phyloP scores from a whole-genome alignment of 176 grass and related monocot species.

The Rhipidocladum racemiflorum region DNA sequence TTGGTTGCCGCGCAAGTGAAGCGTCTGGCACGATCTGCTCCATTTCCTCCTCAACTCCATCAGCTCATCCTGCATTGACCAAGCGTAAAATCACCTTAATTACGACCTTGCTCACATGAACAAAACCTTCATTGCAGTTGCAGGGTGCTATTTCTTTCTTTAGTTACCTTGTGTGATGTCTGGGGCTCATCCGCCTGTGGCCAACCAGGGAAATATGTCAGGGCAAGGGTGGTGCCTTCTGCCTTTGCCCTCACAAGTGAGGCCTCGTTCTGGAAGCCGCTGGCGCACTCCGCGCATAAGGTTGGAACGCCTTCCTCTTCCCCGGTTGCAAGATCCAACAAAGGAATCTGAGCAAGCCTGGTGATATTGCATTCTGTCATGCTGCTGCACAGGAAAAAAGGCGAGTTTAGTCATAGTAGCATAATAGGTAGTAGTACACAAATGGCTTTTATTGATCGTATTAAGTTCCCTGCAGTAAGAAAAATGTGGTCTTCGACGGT shows the following conservation, averaged over 20 bases:
- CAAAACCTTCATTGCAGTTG: not conserved
- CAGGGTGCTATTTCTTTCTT: not conserved
- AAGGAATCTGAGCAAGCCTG: conserved; percentile 14
- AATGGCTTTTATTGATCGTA: not conserved
- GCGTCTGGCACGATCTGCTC: conserved; percentile 49
- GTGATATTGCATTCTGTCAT: not conserved
- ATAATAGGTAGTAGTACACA: too few species aligned
- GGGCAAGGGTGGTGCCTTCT: conserved; percentile 17
- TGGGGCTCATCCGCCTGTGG: conserved; percentile 44
- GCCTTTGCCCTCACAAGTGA: conserved; percentile 34
- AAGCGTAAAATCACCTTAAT: not conserved
- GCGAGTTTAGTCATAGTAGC: not conserved
- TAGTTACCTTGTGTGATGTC: conserved; percentile 43
- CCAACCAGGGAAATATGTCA: conserved; percentile 56
- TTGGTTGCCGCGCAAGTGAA: conserved; percentile 35
- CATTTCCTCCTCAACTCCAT: conserved; percentile 63
- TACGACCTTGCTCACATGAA: not conserved
- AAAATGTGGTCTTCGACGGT: not conserved
- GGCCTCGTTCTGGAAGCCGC: conserved; percentile 53
- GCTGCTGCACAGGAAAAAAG: not conserved
- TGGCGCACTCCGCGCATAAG: conserved; percentile 46
- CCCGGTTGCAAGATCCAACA: not conserved
- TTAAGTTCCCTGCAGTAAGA: not conserved
- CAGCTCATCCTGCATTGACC: conserved; percentile 42
- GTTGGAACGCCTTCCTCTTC: conserved; percentile 17